A percentile compares a stretch with the other conserved stretches of the same genome.
phyloP scores from a whole-genome alignment of 2,329 filamentous ascomycete genomes.

The Fusarium sp. region DNA sequence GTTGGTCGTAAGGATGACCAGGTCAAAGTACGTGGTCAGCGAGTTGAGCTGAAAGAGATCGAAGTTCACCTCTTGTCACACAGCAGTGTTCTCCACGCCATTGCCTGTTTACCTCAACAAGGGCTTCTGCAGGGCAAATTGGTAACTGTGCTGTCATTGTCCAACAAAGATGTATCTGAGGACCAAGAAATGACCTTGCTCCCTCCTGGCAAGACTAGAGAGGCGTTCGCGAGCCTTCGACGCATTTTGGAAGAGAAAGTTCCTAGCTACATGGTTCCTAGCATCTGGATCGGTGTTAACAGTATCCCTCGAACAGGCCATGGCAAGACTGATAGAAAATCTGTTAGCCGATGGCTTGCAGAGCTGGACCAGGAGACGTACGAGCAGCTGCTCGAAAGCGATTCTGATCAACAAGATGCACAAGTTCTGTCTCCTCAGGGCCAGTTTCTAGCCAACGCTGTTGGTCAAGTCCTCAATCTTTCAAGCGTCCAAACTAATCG shows the following conservation, averaged over 20 bases:
- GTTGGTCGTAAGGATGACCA: background rate
- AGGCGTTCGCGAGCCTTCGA: background rate
- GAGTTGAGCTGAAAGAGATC: background rate
- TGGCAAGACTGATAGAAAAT: slow-evolving; percentile 1
- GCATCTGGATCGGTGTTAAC: background rate
- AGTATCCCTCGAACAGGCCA: background rate
- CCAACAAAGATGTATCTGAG: too few species aligned
- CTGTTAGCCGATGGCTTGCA: background rate
- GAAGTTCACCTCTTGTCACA: too few species aligned
- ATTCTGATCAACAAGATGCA: background rate
- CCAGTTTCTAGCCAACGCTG: too few species aligned
- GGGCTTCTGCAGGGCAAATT: too few species aligned
- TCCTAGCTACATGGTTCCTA: background rate
- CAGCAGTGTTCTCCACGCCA: too few species aligned
- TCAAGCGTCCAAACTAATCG: background rate
- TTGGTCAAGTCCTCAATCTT: slow-evolving; percentile 3
- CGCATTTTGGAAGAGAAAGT: background rate
- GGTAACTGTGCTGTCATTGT: too few species aligned
- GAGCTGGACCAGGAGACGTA: too few species aligned
- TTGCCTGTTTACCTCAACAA: too few species aligned
- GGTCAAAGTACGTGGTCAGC: background rate
- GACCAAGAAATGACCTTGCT: too few species aligned
- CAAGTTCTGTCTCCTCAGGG: background rate
- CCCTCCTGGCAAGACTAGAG: too few species aligned
- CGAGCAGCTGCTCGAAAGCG: too few species aligned